phyloP scores from a whole-genome alignment of 2,329 filamentous ascomycete species.

The Apiospora pterosperma region DNA sequence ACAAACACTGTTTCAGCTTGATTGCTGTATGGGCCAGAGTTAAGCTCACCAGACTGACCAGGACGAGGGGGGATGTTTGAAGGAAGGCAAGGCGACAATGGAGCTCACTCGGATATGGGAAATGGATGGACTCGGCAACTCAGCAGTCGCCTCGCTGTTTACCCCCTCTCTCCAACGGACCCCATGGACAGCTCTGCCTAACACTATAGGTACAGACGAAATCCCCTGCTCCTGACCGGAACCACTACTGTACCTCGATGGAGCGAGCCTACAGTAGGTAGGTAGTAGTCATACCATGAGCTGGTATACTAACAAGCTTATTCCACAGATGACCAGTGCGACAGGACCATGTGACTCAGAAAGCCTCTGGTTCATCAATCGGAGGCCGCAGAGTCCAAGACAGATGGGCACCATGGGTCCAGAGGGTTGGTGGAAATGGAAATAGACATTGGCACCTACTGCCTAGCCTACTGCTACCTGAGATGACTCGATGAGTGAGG shows the following conservation, averaged over 20 bases:
- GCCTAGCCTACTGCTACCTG: background rate
- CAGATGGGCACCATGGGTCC: background rate
- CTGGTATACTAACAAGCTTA: background rate
- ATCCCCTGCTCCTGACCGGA: too few relatives aligned
- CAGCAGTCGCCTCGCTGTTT: background rate
- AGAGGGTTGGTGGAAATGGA: background rate
- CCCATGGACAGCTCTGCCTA: background rate
- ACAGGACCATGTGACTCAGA: slow-evolving; percentile 31
- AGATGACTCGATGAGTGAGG: too few relatives aligned
- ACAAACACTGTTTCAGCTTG: slow-evolving; percentile 9
- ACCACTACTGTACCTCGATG: background rate
- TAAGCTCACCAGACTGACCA: background rate
- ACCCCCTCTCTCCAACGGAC: background rate
- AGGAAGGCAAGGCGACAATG: background rate
- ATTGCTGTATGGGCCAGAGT: background rate
- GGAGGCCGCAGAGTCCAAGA: background rate
- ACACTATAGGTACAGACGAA: too few relatives aligned
- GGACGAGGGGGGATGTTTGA: background rate
- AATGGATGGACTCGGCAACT: background rate
- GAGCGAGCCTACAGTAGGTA: background rate
- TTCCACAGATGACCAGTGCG: background rate
- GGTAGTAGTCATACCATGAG: background rate
- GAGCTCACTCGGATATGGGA: background rate
- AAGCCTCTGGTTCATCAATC: slow-evolving; percentile 22
- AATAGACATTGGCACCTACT: background rate